Percentiles rank a stretch among this genome's conserved stretches.
Conservation (phyloP, 495 filamentous ascomycete species). For the Penicillium flavigenum region DNA sequence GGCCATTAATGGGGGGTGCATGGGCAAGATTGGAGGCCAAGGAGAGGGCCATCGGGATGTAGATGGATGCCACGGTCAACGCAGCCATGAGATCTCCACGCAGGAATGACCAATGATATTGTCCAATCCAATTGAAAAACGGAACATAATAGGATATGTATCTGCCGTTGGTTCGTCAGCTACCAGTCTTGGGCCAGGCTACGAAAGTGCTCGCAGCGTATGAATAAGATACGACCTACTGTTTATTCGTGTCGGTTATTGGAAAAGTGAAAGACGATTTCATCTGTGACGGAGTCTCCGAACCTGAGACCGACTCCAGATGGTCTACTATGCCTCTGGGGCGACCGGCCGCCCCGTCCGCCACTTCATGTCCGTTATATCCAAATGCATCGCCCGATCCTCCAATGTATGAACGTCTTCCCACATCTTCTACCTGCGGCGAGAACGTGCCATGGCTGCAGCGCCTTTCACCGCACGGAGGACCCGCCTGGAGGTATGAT, state of each 20-base stretch:
- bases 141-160: constrained; percentile 95
- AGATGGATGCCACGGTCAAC: constrained; percentile 92
- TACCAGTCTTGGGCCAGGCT: neutral
- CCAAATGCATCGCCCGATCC: constrained; percentile 25
- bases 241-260: constrained; percentile 34
- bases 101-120: constrained; percentile 79
- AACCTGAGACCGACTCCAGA: constrained; percentile 25
- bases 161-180: constrained; percentile 47
- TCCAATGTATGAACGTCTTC: constrained; percentile 38
- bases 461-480: constrained; percentile 42
- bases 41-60: constrained; percentile 95
- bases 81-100: constrained; percentile 83
- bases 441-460: constrained; percentile 83
- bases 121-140: constrained; percentile 79
- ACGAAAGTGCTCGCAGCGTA: constrained; percentile 2
- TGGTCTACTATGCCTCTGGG: constrained; percentile 17
- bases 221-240: constrained; percentile 27
- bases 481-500: constrained; percentile 37
- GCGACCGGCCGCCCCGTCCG: constrained; percentile 13
- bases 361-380: constrained; percentile 16
- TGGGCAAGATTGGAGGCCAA: constrained; percentile 92
- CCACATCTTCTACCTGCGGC: constrained; percentile 55
- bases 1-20: constrained; percentile 89
- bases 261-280: constrained; percentile 32
- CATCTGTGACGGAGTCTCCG: constrained; percentile 37